Conservation (phyloP, 1,139 yeast genomes). For the Saccharomyces hybrid region DNA sequence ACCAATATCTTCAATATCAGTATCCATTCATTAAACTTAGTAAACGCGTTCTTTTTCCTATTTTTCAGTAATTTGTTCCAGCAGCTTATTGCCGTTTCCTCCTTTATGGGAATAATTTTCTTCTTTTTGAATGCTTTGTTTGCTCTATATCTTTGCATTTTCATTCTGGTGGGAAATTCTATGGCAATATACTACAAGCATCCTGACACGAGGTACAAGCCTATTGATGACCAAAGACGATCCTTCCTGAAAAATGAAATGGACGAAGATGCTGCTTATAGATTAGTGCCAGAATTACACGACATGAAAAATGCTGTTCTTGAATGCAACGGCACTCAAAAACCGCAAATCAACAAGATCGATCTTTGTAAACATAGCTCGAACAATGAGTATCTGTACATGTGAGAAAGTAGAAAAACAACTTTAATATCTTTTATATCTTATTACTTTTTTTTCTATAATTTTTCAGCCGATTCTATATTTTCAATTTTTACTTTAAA, state of each 20-base stretch:
- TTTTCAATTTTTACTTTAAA: neutral
- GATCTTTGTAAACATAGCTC: neutral
- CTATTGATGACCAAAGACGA: slow-evolving; percentile 95
- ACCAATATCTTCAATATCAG: slow-evolving; percentile 87
- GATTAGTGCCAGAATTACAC: slow-evolving; percentile 53
- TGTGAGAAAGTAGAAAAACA: neutral
- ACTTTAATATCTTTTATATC: neutral
- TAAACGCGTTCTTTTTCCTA: slow-evolving; percentile 78
- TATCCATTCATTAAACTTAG: slow-evolving; percentile 67
- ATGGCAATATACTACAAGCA: slow-evolving; percentile 79
- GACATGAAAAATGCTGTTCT: slow-evolving; percentile 87
- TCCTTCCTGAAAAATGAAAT: slow-evolving; percentile 50
- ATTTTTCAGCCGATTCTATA: neutral
- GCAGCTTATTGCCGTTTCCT: slow-evolving; percentile 79
- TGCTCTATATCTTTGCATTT: slow-evolving; percentile 71
- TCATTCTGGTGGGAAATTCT: slow-evolving; percentile 80
- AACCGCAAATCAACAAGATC: neutral
- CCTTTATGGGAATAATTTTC: slow-evolving; percentile 89
- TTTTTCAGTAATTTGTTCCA: slow-evolving; percentile 81
- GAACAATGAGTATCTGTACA: neutral
- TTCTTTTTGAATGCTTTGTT: slow-evolving; percentile 84
- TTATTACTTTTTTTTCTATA: neutral
- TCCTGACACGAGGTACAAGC: slow-evolving; percentile 93
- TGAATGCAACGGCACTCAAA: slow-evolving; percentile 50
- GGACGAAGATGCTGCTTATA: slow-evolving; percentile 29